Base-by-base conservation (phyloP, 2,329 filamentous ascomycete species). In the Epichloe amarillans region DNA sequence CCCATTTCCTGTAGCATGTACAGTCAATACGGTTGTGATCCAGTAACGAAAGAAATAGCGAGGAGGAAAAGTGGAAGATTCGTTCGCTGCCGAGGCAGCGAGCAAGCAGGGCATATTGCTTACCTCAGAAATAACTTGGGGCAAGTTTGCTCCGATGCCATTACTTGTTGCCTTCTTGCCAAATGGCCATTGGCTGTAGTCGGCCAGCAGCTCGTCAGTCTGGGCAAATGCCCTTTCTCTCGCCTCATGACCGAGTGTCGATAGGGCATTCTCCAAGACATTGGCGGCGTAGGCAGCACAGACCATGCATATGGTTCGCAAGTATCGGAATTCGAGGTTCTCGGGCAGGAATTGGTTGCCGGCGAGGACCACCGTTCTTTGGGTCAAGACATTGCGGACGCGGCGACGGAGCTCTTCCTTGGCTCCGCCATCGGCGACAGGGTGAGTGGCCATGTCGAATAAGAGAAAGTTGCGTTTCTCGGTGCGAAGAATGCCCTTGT, bases 391-490 rank as follows among this genome's bases (percentile, higher is more conserved):
- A 65, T 87, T 95, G 65, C 91, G 84, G 57, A 97, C 91, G 61
- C 93, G 85, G 65, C 87, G 83, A 61, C 93, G 82, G 62, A 98
- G 93, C 72, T 98, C 93, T 64, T 97, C 93, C 74, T 98, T 98
- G 62, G 93, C 93, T 62, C 88, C 91, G 57, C 89, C 86, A 63
- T 98, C 93, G 56, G 89, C 91, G 52, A 98, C 90, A 41, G 93
- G 93, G 68, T 98, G 93, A 57, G 93, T 98, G 52, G 93, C 93
- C 93, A 98, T 98, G 72, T 98, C 93, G 75, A 98, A 98, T 57
- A 98, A 86, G 57, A 98, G 80, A 74, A 98, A 98, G 75, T 98
- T 98, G 71, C 89, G 88, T 76, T 98, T 98, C 71, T 98, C 93
- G 54, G 93, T 98, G 61, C 93, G 88, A 52, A 98, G 80, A 66